These are phyloP conservation scores for Colletotrichum orchidophilum DNA, from an alignment of 2,329 filamentous ascomycete species.

Conservation along the genomic window DNA sequence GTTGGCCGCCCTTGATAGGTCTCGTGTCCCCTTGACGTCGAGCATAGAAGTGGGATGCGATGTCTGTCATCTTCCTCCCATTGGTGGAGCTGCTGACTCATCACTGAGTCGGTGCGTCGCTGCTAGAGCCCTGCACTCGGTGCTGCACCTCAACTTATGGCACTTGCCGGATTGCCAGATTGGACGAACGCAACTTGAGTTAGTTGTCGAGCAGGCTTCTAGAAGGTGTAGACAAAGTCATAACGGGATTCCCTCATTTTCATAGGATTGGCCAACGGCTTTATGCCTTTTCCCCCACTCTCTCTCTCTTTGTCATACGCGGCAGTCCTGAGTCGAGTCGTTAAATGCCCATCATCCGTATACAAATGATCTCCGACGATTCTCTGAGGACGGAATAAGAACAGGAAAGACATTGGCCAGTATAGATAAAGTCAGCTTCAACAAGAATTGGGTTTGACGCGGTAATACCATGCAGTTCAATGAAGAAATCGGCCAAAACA, in stretches of 20 bases:
- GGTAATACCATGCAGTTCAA: background rate
- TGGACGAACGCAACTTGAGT: constrained; percentile 20
- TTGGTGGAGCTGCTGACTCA: constrained; percentile 27
- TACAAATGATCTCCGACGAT: background rate
- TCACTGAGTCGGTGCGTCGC: too few relatives aligned
- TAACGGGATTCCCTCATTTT: background rate
- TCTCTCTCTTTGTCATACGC: background rate
- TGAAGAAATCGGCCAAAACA: background rate
- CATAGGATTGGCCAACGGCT: background rate
- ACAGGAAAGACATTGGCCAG: too few relatives aligned
- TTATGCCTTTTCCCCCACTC: too few relatives aligned
- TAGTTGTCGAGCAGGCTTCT: background rate
- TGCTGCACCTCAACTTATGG: constrained; percentile 15
- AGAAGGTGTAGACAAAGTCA: background rate
- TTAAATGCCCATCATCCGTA: background rate
- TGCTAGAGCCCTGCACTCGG: too few relatives aligned
- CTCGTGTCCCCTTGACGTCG: constrained; percentile 19
- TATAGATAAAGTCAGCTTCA: too few relatives aligned
- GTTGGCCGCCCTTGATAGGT: constrained; percentile 7
- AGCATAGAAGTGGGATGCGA: constrained; percentile 24
- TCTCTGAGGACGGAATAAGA: background rate
- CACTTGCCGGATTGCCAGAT: constrained; percentile 9
- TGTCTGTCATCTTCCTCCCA: constrained; percentile 30
- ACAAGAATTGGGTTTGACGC: background rate
- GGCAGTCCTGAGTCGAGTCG: background rate